phyloP scores from a whole-genome alignment of 352 stramenopile species.

The Stephanocyclus meneghinianus region DNA sequence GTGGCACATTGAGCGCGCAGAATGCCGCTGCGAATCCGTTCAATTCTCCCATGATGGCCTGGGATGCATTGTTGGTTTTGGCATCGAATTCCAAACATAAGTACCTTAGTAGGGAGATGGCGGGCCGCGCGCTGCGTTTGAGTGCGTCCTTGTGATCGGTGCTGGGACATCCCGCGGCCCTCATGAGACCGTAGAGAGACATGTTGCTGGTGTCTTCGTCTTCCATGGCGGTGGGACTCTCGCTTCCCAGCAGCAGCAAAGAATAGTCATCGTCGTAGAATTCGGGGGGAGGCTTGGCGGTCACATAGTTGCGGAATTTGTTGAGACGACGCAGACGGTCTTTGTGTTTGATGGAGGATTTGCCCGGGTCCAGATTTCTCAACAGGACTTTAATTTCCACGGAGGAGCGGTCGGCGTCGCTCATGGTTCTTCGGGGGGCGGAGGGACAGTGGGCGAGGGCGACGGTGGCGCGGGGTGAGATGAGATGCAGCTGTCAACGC shows the following conservation, averaged over 20 bases:
- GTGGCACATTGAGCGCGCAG: slow-evolving; percentile 55
- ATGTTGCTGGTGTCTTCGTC: slow-evolving; percentile 58
- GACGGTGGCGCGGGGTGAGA: no score
- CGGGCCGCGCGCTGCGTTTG: slow-evolving; percentile 68
- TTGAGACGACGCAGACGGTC: slow-evolving; percentile 79
- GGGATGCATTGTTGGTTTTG: slow-evolving; percentile 17
- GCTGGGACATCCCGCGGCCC: slow-evolving; percentile 64
- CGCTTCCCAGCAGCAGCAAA: slow-evolving; percentile 68
- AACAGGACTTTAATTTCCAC: slow-evolving; percentile 80
- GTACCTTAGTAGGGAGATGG: slow-evolving; percentile 74
- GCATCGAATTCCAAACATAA: slow-evolving; percentile 56
- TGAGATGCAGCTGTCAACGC: no score
- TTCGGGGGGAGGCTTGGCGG: slow-evolving; percentile 57
- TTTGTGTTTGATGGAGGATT: slow-evolving; percentile 68
- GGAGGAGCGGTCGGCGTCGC: slow-evolving; percentile 64
- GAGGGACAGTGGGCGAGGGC: no score
- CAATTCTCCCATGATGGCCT: slow-evolving; percentile 37
- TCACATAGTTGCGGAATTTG: slow-evolving; percentile 79
- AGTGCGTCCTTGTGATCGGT: slow-evolving; percentile 70
- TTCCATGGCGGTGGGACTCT: slow-evolving; percentile 58
- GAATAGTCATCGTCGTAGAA: slow-evolving; percentile 83
- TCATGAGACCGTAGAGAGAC: slow-evolving; percentile 62
- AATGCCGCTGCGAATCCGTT: slow-evolving; percentile 74
- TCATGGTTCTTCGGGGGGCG: slow-evolving; percentile 1
- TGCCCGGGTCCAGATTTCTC: slow-evolving; percentile 71